Conservation (phyloP, 2,329 filamentous ascomycete species). For the Plenodomus lindquistii region DNA sequence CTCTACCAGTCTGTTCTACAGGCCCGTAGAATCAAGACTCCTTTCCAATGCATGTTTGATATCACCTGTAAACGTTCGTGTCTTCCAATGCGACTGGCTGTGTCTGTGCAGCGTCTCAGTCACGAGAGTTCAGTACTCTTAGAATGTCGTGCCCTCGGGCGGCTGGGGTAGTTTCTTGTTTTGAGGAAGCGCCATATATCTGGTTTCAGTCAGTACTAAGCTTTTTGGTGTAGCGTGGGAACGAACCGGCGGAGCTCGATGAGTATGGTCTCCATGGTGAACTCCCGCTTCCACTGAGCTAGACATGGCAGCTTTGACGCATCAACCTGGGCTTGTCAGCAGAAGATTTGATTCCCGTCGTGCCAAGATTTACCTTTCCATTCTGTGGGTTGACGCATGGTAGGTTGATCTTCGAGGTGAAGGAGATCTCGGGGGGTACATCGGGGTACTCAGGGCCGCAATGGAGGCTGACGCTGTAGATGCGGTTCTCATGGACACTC, state of each 20-base stretch:
- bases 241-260: slow-evolving; percentile 79
- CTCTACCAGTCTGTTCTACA: slow-evolving; percentile 12
- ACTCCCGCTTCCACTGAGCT: slow-evolving; percentile 86
- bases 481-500: slow-evolving; percentile 97
- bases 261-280: slow-evolving; percentile 92
- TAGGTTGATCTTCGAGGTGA: slow-evolving; percentile 94
- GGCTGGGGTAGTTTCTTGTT: slow-evolving; percentile 97
- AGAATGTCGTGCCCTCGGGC: slow-evolving; percentile 75
- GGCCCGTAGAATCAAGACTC: slow-evolving; percentile 29
- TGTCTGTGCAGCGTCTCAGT: not conserved
- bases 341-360: not conserved
- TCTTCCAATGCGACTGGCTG: not conserved
- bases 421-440: slow-evolving; percentile 83
- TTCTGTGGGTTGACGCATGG: slow-evolving; percentile 83
- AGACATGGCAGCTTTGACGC: slow-evolving; percentile 81
- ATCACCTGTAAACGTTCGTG: slow-evolving; percentile 4
- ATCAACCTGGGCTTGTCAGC: slow-evolving; percentile 66
- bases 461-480: slow-evolving; percentile 97
- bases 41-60: slow-evolving; percentile 33
- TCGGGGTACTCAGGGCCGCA: slow-evolving; percentile 91
- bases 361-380: slow-evolving; percentile 64
- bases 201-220: slow-evolving; percentile 42
- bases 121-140: not conserved
- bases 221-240: not conserved
- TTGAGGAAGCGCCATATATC: slow-evolving; percentile 87